Conservation (phyloP, 306 rosid species). For the Cucurbita pepo region DNA sequence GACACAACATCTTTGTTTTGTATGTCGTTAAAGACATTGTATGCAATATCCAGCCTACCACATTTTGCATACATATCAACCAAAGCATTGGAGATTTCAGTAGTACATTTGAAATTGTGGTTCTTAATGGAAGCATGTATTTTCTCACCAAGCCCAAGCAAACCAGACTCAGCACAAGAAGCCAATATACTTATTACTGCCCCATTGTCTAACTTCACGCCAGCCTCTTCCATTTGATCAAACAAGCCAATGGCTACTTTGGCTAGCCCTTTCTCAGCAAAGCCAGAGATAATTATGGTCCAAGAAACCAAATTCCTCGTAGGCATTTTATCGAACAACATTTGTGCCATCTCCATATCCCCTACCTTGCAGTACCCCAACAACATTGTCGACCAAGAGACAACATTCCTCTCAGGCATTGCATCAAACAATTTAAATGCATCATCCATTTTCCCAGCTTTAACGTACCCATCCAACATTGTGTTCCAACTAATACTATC, state of each 20-base stretch:
- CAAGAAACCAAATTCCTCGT: conserved; percentile 50
- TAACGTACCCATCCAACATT: conserved; percentile 49
- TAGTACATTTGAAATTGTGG: conserved; percentile 35
- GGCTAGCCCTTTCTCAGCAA: conserved; percentile 49
- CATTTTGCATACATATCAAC: conserved; percentile 84
- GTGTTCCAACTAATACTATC: conserved; percentile 82
- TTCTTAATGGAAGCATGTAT: conserved; percentile 38
- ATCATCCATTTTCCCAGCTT: conserved; percentile 44
- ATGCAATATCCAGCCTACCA: conserved; percentile 44
- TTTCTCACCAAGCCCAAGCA: conserved; percentile 51
- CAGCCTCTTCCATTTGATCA: conserved; percentile 46
- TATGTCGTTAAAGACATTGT: conserved; percentile 27
- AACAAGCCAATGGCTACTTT: conserved; percentile 42
- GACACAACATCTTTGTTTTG: conserved; percentile 46
- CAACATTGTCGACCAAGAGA: conserved; percentile 68
- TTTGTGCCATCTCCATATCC: conserved; percentile 62
- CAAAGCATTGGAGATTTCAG: conserved; percentile 53
- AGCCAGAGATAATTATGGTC: conserved; percentile 74
- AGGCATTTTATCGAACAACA: conserved; percentile 62
- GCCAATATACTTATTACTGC: conserved; percentile 41
- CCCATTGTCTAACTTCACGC: conserved; percentile 48
- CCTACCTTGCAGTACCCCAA: conserved; percentile 50
- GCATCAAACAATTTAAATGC: conserved; percentile 48
- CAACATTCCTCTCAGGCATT: conserved; percentile 60
- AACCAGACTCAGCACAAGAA: conserved; percentile 68